Evolutionary conservation across 768 basidiomycete species (phyloP), one percentile per base, ranked within the genome.

Genomic region (Lactarius akahatsu): DNA sequence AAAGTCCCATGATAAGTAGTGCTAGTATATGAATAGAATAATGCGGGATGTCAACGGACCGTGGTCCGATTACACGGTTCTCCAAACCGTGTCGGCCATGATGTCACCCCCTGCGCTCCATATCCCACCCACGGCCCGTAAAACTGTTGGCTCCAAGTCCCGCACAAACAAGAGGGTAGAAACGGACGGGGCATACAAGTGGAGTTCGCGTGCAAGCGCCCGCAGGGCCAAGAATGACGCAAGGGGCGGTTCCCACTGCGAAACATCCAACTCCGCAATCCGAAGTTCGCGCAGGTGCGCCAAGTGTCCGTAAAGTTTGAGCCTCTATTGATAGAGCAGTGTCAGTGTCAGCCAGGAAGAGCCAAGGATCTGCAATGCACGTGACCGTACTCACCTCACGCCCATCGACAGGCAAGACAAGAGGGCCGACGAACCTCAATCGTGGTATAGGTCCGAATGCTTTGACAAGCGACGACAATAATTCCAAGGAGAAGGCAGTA

Each of bases 201-300:
- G 81, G 58, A 90, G 75, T 74, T 90, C 88, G 62, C 79, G 80
- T 3, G 82, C 81, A 8, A 90, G 76, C 2, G 86, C 85, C 26
- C 86, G 82, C 50, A 87, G 73, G 3, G 86, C 87, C 8, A 81
- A 74, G 2, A 80, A 77, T 36, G 83, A 76, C 16, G 79, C 73
- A 10, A 85, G 88, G 9, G 82, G 74, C 10, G 88, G 88, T 5
- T 81, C 79, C 88, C 88, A 90, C 59, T 84, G 82, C 23, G 84
- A 84, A 32, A 89, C 79, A 50, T 89, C 88, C 7, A 89, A 76
- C 70, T 89, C 88, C 57, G 86, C 72, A 68, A 83, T 86, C 66
- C 80, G 78, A 15, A 89, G 78, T 15, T 73, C 76, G 1, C 77
- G 77, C 30, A 89, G 77, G 32, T 77, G 81, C 78, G 84, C 83